Evolutionary conservation across 2,329 filamentous ascomycete genomes (phyloP).

Genomic region (Trichoderma atrobrunneum): DNA sequence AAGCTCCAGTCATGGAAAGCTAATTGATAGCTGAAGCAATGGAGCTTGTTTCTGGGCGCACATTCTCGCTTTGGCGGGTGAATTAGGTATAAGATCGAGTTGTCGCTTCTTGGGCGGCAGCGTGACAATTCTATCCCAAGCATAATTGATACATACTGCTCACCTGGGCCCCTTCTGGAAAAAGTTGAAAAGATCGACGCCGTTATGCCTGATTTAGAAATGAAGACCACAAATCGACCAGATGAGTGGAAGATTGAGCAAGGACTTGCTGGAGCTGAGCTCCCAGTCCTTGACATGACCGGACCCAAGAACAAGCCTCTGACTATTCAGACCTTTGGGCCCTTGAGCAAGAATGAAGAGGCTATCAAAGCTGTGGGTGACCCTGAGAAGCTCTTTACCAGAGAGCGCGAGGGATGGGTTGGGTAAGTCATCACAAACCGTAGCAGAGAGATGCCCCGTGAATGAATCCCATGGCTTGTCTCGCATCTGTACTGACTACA

Average conservation of each 20-base stretch:
- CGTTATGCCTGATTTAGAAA: neutral
- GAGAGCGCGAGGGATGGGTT: neutral
- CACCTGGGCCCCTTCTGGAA: neutral
- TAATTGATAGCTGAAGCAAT: neutral
- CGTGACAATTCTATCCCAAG: neutral
- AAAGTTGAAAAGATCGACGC: neutral
- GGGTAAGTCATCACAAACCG: neutral
- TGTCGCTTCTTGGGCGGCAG: neutral
- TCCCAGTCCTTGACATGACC: conserved; percentile 14
- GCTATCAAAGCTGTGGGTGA: conserved; percentile 5
- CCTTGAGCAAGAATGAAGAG: neutral
- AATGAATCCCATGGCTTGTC: neutral
- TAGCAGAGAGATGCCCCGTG: neutral
- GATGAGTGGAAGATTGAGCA: conserved; percentile 17
- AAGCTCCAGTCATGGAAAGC: neutral
- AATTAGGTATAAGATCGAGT: neutral
- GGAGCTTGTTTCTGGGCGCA: neutral
- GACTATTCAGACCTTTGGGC: neutral
- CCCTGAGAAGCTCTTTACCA: neutral
- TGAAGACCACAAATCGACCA: neutral
- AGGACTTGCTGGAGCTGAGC: conserved; percentile 5
- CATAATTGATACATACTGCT: neutral
- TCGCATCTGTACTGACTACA: neutral
- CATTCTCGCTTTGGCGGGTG: neutral
- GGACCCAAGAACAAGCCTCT: neutral